Percentiles rank a stretch among this genome's conserved stretches.
phyloP scores from a whole-genome alignment of 495 filamentous ascomycete genomes.

The Aspergillus egyptiacus region DNA sequence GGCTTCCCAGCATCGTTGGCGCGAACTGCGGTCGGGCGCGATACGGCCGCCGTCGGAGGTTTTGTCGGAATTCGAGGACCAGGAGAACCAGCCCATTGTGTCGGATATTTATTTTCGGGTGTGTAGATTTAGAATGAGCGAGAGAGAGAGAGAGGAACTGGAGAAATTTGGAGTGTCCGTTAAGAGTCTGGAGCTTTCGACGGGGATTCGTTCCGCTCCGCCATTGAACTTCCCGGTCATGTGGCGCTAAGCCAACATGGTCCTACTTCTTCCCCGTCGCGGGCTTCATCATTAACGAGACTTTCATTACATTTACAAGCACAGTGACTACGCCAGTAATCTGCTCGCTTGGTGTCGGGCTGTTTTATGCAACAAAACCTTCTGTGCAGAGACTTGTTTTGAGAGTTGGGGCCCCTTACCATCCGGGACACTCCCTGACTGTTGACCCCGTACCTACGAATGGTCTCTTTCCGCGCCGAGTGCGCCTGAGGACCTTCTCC shows the following conservation, averaged over 20 bases:
- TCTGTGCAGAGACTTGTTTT: neutral
- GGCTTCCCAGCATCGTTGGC: constrained; percentile 77
- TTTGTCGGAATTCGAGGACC: constrained; percentile 35
- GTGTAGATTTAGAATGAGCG: neutral
- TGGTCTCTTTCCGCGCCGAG: neutral
- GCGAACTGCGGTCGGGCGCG: constrained; percentile 70
- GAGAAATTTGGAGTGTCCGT: neutral
- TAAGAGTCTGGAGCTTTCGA: constrained; percentile 4
- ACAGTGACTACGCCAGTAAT: neutral
- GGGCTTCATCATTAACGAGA: constrained; percentile 2
- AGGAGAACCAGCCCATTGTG: constrained; percentile 44
- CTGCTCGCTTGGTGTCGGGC: neutral
- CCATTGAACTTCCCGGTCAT: constrained; percentile 16
- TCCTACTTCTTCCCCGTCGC: neutral
- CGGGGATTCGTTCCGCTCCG: constrained; percentile 12
- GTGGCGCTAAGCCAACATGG: constrained; percentile 18
- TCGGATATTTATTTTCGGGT: no score
- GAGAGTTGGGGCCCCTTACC: neutral
- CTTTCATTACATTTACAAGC: neutral
- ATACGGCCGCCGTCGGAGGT: constrained; percentile 57
- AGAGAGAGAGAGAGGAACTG: neutral
- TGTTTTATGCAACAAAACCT: neutral
- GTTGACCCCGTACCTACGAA: neutral
- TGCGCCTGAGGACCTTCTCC: neutral
- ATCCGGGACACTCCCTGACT: neutral